These are phyloP conservation scores for Ascochyta fabae DNA, from an alignment of 2,329 filamentous ascomycete species.

Conservation along the genomic window DNA sequence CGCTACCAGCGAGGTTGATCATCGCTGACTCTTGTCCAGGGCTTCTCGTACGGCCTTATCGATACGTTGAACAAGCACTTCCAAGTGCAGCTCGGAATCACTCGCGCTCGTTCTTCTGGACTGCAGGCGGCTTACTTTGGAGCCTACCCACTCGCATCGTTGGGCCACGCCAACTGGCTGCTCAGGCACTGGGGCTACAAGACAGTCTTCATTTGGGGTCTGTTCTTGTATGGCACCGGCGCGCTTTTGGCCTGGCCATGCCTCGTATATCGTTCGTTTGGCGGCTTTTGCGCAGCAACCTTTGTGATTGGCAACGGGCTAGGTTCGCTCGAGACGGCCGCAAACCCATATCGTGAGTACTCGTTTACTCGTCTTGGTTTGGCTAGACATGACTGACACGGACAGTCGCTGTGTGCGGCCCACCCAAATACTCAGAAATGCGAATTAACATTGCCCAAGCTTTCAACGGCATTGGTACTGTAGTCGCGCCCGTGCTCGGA, in stretches of 20 bases:
- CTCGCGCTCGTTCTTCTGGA: constrained; percentile 52
- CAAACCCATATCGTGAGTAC: constrained; percentile 54
- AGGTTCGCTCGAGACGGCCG: constrained; percentile 64
- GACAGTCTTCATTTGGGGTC: constrained; percentile 57
- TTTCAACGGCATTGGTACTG: constrained; percentile 65
- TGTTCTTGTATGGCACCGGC: constrained; percentile 63
- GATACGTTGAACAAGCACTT: constrained; percentile 62
- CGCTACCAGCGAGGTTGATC: not conserved
- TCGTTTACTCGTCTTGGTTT: not conserved
- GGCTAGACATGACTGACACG: constrained; percentile 23
- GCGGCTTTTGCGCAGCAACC: constrained; percentile 66
- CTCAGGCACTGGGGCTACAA: constrained; percentile 59
- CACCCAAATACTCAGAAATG: constrained; percentile 65
- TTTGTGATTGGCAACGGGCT: constrained; percentile 62
- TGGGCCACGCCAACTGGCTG: constrained; percentile 58
- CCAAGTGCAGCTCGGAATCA: constrained; percentile 54
- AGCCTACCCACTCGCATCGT: constrained; percentile 57
- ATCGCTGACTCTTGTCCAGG: constrained; percentile 32
- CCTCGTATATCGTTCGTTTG: constrained; percentile 61
- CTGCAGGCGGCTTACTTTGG: constrained; percentile 59
- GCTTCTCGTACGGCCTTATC: constrained; percentile 64
- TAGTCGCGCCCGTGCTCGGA: constrained; percentile 65
- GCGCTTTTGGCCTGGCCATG: constrained; percentile 66
- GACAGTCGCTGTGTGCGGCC: constrained; percentile 58
- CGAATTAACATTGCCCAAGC: constrained; percentile 66